A percentile compares a stretch with the other conserved stretches of the same genome.
These are phyloP conservation scores for Acanthamoeba healyi DNA, from an alignment of 208 protist genomes.

Conservation along the genomic window DNA sequence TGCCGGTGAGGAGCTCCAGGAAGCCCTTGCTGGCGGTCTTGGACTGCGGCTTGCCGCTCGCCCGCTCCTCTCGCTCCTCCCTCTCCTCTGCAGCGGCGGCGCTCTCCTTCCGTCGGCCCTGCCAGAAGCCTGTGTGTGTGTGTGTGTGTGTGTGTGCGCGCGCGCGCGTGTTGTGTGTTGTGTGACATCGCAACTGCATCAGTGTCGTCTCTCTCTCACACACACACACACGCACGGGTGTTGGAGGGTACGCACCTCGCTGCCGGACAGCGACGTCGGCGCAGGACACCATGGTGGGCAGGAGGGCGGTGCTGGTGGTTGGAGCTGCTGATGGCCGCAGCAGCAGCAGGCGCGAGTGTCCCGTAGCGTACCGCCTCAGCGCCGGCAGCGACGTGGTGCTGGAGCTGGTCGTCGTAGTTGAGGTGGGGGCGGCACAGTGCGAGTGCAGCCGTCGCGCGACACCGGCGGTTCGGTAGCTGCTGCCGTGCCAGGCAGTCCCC, in stretches of 20 bases:
- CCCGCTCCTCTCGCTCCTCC: neutral
- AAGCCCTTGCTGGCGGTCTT: neutral
- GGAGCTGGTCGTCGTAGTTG: too few relatives aligned
- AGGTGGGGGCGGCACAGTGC: too few relatives aligned
- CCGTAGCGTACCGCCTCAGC: too few relatives aligned
- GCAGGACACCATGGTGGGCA: neutral
- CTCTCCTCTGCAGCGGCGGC: neutral
- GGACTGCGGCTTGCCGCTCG: neutral
- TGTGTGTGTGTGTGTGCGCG: too few relatives aligned
- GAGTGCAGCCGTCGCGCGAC: too few relatives aligned
- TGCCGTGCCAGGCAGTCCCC: too few relatives aligned
- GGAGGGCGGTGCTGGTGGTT: neutral
- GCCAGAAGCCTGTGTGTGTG: neutral
- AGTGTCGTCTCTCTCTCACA: too few relatives aligned
- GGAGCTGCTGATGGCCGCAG: neutral
- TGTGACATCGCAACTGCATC: neutral
- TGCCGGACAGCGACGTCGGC: neutral
- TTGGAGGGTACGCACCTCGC: neutral
- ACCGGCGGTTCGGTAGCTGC: too few relatives aligned
- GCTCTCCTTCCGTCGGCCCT: neutral
- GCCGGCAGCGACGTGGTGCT: too few relatives aligned
- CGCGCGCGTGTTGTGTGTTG: too few relatives aligned
- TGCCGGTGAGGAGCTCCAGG: conserved; percentile 25
- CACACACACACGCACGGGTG: too few relatives aligned
- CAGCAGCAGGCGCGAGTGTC: too few relatives aligned